These are phyloP conservation scores for Fusarium tjaetaba DNA, from an alignment of 2,329 filamentous ascomycete species.

Conservation along the genomic window DNA sequence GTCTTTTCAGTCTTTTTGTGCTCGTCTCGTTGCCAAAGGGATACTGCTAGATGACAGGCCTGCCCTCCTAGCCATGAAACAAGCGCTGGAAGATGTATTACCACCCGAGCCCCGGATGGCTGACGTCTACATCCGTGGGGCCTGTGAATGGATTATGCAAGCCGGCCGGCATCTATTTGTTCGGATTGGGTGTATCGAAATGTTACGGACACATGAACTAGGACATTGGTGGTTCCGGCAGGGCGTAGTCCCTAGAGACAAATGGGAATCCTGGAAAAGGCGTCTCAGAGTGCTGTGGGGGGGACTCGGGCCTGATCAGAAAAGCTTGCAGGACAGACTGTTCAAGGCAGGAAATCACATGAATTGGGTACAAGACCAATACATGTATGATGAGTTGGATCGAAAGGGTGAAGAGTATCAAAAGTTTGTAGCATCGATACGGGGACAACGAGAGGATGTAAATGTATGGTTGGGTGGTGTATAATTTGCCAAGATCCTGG, in stretches of 20 bases:
- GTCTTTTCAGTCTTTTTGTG: slow-evolving; percentile 48
- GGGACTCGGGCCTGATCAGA: slow-evolving; percentile 31
- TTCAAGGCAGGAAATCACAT: neutral
- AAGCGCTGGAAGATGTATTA: slow-evolving; percentile 43
- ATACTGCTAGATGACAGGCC: slow-evolving; percentile 42
- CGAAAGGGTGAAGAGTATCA: slow-evolving; percentile 36
- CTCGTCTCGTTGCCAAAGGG: slow-evolving; percentile 41
- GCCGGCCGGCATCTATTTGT: slow-evolving; percentile 42
- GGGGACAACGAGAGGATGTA: neutral
- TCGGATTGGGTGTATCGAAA: neutral
- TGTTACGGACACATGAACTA: slow-evolving; percentile 32
- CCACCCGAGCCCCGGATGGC: slow-evolving; percentile 14
- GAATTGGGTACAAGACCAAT: neutral
- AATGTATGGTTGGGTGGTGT: neutral
- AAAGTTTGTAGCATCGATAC: neutral
- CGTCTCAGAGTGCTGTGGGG: slow-evolving; percentile 39
- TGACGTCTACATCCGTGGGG: slow-evolving; percentile 36
- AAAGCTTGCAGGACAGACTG: neutral
- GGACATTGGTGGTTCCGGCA: slow-evolving; percentile 9
- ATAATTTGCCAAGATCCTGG: neutral
- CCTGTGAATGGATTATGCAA: slow-evolving; percentile 46
- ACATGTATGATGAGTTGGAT: neutral
- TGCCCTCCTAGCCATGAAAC: slow-evolving; percentile 46
- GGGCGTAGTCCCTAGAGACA: slow-evolving; percentile 39
- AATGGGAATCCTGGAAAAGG: slow-evolving; percentile 47